A percentile compares a stretch with the other conserved stretches of the same genome.
Conservation (phyloP, 768 basidiomycete genomes). For the Suillus bovinus region DNA sequence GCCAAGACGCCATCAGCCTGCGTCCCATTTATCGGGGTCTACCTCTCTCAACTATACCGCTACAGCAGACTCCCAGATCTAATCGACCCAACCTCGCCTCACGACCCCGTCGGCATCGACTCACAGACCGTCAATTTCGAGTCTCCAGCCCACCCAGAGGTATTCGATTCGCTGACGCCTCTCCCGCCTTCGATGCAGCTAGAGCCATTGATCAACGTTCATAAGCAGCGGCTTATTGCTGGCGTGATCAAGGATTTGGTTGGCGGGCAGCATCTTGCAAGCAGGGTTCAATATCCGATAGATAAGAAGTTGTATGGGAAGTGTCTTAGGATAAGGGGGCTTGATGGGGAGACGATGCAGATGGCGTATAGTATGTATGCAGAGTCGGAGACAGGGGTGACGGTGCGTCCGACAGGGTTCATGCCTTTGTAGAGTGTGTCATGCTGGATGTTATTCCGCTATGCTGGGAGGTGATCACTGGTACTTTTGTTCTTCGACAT, state of each 20-base stretch:
- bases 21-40: conserved; percentile 72
- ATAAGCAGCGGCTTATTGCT: conserved; percentile 84
- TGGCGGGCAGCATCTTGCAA: conserved; percentile 80
- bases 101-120: conserved; percentile 66
- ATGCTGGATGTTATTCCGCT: neutral
- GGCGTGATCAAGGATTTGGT: conserved; percentile 79
- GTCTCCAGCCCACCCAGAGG: conserved; percentile 72
- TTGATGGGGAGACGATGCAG: conserved; percentile 56
- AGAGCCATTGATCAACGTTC: conserved; percentile 85
- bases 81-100: conserved; percentile 81
- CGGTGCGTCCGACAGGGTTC: conserved; percentile 19
- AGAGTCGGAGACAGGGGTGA: conserved; percentile 16
- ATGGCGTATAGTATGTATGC: conserved; percentile 43
- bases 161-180: conserved; percentile 70
- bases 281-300: conserved; percentile 63
- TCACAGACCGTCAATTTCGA: conserved; percentile 62
- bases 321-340: conserved; percentile 68
- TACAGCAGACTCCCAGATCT: conserved; percentile 72
- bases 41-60: conserved; percentile 69
- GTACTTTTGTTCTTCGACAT: neutral
- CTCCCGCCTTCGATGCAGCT: conserved; percentile 78
- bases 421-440: conserved; percentile 18
- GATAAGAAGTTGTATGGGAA: conserved; percentile 79
- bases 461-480: neutral
- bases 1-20: conserved; percentile 55